Evolutionary conservation across 768 basidiomycete genomes (phyloP).

Genomic region (Amanita pallidorosea): DNA sequence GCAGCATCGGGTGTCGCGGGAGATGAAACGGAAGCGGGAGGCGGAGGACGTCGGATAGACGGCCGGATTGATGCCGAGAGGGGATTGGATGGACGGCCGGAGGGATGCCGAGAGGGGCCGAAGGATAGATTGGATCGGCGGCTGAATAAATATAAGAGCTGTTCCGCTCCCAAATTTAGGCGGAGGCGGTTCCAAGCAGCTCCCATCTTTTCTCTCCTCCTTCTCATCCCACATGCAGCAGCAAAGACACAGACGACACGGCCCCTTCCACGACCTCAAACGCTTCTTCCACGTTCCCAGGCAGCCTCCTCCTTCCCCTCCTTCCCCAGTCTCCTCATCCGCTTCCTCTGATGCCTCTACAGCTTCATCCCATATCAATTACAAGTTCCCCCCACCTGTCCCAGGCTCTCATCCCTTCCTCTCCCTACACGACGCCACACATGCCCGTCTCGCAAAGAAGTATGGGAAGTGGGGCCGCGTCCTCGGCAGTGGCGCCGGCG

Average conservation of each 20-base stretch:
- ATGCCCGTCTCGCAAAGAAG: slow-evolving; percentile 93
- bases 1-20: slow-evolving; percentile 81
- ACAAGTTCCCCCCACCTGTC: slow-evolving; percentile 12
- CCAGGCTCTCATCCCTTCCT: slow-evolving; percentile 24
- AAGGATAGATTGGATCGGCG: slow-evolving; percentile 10
- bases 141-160: background rate
- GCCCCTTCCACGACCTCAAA: slow-evolving; percentile 86
- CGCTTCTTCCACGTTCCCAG: slow-evolving; percentile 88
- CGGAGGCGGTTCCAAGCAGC: background rate
- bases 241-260: slow-evolving; percentile 31
- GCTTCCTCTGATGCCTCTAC: slow-evolving; percentile 1
- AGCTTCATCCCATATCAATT: slow-evolving; percentile 15
- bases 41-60: slow-evolving; percentile 30
- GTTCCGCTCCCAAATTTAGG: background rate
- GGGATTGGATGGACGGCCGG: slow-evolving; percentile 5
- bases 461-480: slow-evolving; percentile 98
- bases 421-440: slow-evolving; percentile 72
- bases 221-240: slow-evolving; percentile 10
- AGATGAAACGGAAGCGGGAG: slow-evolving; percentile 93
- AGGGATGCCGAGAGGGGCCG: slow-evolving; percentile 6
- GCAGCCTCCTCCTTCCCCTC: slow-evolving; percentile 19
- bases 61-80: background rate
- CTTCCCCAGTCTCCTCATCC: slow-evolving; percentile 12
- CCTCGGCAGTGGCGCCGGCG: slow-evolving; percentile 94
- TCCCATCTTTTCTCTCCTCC: slow-evolving; percentile 8